Evolutionary conservation across 768 basidiomycete species (phyloP).

Genomic region (Russula sp.): DNA sequence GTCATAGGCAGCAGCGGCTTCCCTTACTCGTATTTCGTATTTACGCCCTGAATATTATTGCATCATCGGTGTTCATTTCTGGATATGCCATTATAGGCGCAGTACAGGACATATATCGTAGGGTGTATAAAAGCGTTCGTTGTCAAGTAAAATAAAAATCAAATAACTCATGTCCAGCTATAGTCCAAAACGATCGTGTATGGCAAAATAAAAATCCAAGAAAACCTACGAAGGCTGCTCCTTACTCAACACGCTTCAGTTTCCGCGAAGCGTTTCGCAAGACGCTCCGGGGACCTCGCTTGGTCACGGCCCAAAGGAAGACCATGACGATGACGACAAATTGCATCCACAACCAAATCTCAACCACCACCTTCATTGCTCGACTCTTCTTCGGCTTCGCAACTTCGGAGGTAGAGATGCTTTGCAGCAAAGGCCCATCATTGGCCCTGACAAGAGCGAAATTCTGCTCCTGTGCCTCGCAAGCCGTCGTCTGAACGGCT

Average conservation of each 20-base stretch:
- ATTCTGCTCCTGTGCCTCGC: neutral
- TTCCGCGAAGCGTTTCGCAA: conserved; percentile 46
- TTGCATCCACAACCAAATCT: conserved; percentile 84
- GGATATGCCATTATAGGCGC: neutral
- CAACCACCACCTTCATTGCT: conserved; percentile 51
- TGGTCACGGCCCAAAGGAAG: conserved; percentile 80
- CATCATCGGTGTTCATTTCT: neutral
- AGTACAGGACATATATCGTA: conserved; percentile 1
- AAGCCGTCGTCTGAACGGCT: conserved; percentile 14
- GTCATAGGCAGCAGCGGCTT: neutral
- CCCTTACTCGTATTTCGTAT: neutral
- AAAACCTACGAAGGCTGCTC: neutral
- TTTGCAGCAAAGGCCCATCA: neutral
- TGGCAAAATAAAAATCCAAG: neutral
- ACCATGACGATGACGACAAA: conserved; percentile 70
- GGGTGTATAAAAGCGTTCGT: neutral
- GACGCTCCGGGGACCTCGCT: conserved; percentile 68
- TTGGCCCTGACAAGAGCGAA: conserved; percentile 1
- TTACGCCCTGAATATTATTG: neutral
- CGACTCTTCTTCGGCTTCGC: conserved; percentile 30
- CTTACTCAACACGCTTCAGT: conserved; percentile 10
- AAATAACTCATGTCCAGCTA: neutral
- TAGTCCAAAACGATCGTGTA: conserved; percentile 3
- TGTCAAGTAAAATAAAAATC: neutral
- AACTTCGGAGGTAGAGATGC: neutral